Evolutionary conservation across 495 filamentous ascomycete species (phyloP).

Genomic region (Chaetomidium leptoderma): DNA sequence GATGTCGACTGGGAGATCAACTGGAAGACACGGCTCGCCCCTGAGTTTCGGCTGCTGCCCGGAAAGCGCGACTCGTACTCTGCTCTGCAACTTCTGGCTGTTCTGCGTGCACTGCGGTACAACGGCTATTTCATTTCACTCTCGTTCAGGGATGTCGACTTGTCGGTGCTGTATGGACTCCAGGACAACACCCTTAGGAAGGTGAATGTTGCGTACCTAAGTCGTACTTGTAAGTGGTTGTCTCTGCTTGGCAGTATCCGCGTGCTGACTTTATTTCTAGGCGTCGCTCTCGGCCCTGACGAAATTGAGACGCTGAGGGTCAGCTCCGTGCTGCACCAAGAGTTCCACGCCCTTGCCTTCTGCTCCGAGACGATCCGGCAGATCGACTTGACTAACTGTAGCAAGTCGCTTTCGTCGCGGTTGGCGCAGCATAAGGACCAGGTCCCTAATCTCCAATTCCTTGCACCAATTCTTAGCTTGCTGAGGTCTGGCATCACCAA

Average conservation of each 20-base stretch:
- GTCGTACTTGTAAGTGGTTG: slow-evolving; percentile 27
- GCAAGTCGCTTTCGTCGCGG: slow-evolving; percentile 17
- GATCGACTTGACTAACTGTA: slow-evolving; percentile 42
- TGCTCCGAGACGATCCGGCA: slow-evolving; percentile 42
- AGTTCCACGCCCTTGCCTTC: slow-evolving; percentile 46
- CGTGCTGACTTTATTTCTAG: slow-evolving; percentile 22
- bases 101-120: slow-evolving; percentile 83
- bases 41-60: slow-evolving; percentile 75
- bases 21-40: slow-evolving; percentile 70
- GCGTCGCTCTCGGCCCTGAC: slow-evolving; percentile 26
- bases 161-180: slow-evolving; percentile 41
- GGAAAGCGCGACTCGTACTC: slow-evolving; percentile 63
- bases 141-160: slow-evolving; percentile 71
- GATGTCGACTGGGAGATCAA: slow-evolving; percentile 77
- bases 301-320: slow-evolving; percentile 37
- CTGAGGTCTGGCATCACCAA: slow-evolving; percentile 29
- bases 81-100: slow-evolving; percentile 71
- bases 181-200: slow-evolving; percentile 31
- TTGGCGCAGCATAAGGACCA: background rate
- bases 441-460: slow-evolving; percentile 25
- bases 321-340: slow-evolving; percentile 42
- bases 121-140: slow-evolving; percentile 86
- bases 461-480: slow-evolving; percentile 32
- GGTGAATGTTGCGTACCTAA: slow-evolving; percentile 30
- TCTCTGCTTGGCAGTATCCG: background rate